Conservation (phyloP, 2,329 filamentous ascomycete genomes). For the Neospermospora avenae region DNA sequence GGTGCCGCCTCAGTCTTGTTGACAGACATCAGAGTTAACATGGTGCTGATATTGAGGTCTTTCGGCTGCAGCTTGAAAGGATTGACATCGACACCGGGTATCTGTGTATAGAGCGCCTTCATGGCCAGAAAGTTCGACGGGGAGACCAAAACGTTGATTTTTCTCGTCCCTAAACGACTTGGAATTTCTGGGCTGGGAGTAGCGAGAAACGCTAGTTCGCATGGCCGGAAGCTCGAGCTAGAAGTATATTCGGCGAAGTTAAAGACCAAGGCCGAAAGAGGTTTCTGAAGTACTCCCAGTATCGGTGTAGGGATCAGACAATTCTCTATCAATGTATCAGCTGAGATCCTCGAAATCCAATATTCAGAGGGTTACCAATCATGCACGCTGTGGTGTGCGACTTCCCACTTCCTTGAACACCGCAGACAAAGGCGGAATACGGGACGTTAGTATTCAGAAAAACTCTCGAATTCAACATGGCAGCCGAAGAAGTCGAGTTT, state of each 20-base stretch:
- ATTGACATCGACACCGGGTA: slow-evolving; percentile 16
- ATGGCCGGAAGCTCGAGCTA: slow-evolving; percentile 33
- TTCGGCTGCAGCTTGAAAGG: slow-evolving; percentile 16
- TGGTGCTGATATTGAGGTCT: slow-evolving; percentile 20
- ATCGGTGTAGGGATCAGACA: slow-evolving; percentile 37
- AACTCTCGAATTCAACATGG: slow-evolving; percentile 33
- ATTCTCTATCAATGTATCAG: slow-evolving; percentile 40
- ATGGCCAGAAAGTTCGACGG: slow-evolving; percentile 19
- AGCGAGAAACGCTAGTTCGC: slow-evolving; percentile 55
- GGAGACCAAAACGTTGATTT: slow-evolving; percentile 19
- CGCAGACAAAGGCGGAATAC: slow-evolving; percentile 59
- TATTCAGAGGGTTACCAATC: slow-evolving; percentile 10
- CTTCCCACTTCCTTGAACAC: slow-evolving; percentile 60
- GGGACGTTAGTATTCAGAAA: slow-evolving; percentile 53
- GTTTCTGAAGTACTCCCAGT: slow-evolving; percentile 43
- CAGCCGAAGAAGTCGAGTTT: slow-evolving; percentile 3
- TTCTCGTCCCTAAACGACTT: slow-evolving; percentile 6
- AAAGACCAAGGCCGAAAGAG: slow-evolving; percentile 52
- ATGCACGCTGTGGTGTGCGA: slow-evolving; percentile 57
- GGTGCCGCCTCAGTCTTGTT: slow-evolving; percentile 14
- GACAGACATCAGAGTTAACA: slow-evolving; percentile 23
- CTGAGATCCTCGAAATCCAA: neutral
- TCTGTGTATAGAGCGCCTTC: slow-evolving; percentile 11
- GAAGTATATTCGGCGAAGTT: slow-evolving; percentile 50
- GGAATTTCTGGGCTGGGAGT: slow-evolving; percentile 22